A percentile compares a stretch with the other conserved stretches of the same genome.
These are phyloP conservation scores for Pestalotiopsis sp. DNA, from an alignment of 2,329 filamentous ascomycete species.

Conservation along the genomic window DNA sequence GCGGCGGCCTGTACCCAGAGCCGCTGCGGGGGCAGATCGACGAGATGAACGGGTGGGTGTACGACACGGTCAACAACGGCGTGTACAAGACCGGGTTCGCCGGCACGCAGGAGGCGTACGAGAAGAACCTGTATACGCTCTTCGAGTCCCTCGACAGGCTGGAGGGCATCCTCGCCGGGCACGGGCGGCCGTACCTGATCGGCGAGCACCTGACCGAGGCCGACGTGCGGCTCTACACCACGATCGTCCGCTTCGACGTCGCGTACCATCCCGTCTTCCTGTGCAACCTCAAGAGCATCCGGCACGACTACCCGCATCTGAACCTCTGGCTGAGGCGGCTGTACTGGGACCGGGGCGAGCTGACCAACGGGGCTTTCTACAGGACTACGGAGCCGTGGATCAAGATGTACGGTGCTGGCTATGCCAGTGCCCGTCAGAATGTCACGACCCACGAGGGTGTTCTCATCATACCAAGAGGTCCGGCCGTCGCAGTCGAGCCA, in stretches of 20 bases:
- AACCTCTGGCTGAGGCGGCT: constrained; percentile 70
- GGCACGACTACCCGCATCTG: constrained; percentile 66
- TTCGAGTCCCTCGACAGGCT: constrained; percentile 68
- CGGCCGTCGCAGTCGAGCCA: constrained; percentile 27
- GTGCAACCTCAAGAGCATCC: constrained; percentile 65
- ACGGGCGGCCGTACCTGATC: constrained; percentile 60
- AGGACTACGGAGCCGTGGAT: constrained; percentile 66
- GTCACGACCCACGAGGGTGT: constrained; percentile 30
- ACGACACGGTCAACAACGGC: constrained; percentile 53
- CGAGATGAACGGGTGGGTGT: constrained; percentile 69
- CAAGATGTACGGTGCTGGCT: constrained; percentile 31
- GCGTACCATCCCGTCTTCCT: constrained; percentile 69
- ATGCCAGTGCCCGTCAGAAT: constrained; percentile 27
- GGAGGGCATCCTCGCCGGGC: constrained; percentile 56
- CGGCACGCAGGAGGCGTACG: constrained; percentile 66
- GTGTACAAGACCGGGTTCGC: constrained; percentile 66
- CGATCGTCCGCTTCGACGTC: constrained; percentile 68
- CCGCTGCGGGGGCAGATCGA: constrained; percentile 61
- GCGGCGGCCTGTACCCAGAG: constrained; percentile 60
- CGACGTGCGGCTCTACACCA: constrained; percentile 69
- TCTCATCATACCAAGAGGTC: constrained; percentile 32
- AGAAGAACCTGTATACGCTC: constrained; percentile 60
- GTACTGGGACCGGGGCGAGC: constrained; percentile 64
- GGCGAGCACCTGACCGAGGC: constrained; percentile 66
- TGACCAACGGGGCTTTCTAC: constrained; percentile 60